Conservation (phyloP, 305 asterid genomes). For the Solanum hybrid region DNA sequence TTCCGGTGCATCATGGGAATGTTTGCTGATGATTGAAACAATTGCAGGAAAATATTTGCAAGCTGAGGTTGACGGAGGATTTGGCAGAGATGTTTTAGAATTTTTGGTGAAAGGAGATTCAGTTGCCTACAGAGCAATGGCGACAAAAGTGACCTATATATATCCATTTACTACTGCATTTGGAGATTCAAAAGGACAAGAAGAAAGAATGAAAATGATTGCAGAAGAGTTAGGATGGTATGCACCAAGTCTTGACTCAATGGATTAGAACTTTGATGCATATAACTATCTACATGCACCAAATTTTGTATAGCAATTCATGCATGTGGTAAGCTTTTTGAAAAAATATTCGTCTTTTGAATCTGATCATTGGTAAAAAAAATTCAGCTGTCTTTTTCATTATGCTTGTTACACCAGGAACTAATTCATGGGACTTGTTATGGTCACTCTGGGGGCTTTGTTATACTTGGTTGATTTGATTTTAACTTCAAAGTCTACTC, state of each 20-base stretch:
- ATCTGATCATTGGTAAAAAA: background rate
- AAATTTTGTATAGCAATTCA: background rate
- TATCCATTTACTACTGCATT: slow-evolving; percentile 92
- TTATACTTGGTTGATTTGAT: background rate
- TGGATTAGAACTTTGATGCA: slow-evolving; percentile 30
- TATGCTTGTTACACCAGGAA: background rate
- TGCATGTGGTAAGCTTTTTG: background rate
- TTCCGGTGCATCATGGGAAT: background rate
- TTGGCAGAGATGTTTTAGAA: slow-evolving; percentile 74
- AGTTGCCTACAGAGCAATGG: slow-evolving; percentile 72
- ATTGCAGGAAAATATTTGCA: slow-evolving; percentile 56
- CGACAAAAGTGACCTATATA: slow-evolving; percentile 62
- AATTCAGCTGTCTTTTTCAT: too few species aligned
- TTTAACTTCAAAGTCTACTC: background rate
- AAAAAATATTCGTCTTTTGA: background rate
- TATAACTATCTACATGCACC: background rate
- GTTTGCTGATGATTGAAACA: background rate
- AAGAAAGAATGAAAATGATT: slow-evolving; percentile 55
- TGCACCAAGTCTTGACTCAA: slow-evolving; percentile 69
- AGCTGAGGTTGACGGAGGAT: slow-evolving; percentile 91
- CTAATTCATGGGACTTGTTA: background rate
- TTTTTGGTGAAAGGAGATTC: slow-evolving; percentile 65
- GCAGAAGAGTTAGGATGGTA: slow-evolving; percentile 68
- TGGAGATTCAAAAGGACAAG: slow-evolving; percentile 85
- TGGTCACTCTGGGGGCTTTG: background rate